Evolutionary conservation across 495 filamentous ascomycete species (phyloP), one percentile per base, ranked within the genome.

Genomic region (Aspergillus coremiiformis): DNA sequence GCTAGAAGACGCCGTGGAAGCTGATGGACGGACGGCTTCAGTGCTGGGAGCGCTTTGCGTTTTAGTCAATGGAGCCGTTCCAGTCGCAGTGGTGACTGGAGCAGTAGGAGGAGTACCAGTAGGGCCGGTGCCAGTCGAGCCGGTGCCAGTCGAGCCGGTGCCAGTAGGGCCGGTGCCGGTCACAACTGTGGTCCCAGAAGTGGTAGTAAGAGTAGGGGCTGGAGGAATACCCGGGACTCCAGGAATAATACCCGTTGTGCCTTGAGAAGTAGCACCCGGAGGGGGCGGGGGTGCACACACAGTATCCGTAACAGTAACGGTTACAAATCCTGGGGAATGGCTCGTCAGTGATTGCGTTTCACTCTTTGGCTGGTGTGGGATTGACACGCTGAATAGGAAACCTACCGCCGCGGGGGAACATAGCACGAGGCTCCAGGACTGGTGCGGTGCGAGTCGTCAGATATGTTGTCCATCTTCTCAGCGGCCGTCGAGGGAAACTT

Each of bases 281-380:
- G 39, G n/a, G n/a, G n/a, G 30, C 15, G 22, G 46, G 12, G 58
- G 39, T 19, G 23, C 54, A 49, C 60, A 59, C 21, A 57, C 39
- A 19, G 60, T 63, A 10, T 63, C 54, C 29, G 57, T 63, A 29
- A 59, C 47, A 33, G 61, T 64, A 15, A 63, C 56, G 33, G 54
- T 61, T 23, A 51, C 50, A 26, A 22, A 12, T 23, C 48, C 51
- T 60, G 21, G 27, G 15, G 43, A 23, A 47, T 23, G 32, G 11
- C 23, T 37, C 30, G 15, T 15, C 43, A 20, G 30, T 4, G 5
- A 35, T 23, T 45, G 26, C 42, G 8, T 17, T 20, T 9, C 3
- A 15, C 17, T 1, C 1, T 19, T 37, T 21, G 8, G 17, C 37
- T 41, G 4, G 27, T 44, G 15, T n/a, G 32, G 11, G 5, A 35